A percentile compares a stretch with the other conserved stretches of the same genome.
phyloP scores from a whole-genome alignment of 2,329 filamentous ascomycete species.

The Ilyonectria destructans region DNA sequence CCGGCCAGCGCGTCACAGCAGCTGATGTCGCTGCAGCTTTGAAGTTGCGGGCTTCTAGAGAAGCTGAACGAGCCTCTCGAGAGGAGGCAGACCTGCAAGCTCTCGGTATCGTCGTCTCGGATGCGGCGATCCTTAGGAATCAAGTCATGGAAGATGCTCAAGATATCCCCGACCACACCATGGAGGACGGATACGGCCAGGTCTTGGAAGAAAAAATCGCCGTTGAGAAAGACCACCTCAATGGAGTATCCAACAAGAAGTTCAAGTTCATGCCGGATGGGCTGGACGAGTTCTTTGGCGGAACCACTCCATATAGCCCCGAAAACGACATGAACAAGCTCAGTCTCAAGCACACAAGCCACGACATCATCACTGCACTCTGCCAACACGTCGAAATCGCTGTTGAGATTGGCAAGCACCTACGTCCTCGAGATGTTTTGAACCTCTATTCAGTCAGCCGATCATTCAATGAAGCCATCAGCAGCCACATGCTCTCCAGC shows the following conservation, averaged over 20 bases:
- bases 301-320: constrained; percentile 50
- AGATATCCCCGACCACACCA: neutral
- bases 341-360: constrained; percentile 45
- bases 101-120: neutral
- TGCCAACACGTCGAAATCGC: constrained; percentile 67
- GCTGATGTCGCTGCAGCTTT: neutral
- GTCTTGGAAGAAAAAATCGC: constrained; percentile 25
- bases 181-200: constrained; percentile 20
- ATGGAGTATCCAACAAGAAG: constrained; percentile 41
- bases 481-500: constrained; percentile 72
- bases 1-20: neutral
- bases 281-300: constrained; percentile 50
- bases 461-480: constrained; percentile 74
- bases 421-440: constrained; percentile 72
- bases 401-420: constrained; percentile 68
- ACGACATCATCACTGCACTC: constrained; percentile 63
- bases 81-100: neutral
- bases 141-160: neutral
- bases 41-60: neutral
- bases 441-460: constrained; percentile 77
- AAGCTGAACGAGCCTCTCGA: neutral
- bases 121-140: neutral
- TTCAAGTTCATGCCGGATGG: constrained; percentile 51
- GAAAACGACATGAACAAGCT: constrained; percentile 34
- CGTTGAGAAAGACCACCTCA: constrained; percentile 28